These are phyloP conservation scores for Colletotrichum sp. DNA, from an alignment of 2,329 filamentous ascomycete species.

Conservation along the genomic window DNA sequence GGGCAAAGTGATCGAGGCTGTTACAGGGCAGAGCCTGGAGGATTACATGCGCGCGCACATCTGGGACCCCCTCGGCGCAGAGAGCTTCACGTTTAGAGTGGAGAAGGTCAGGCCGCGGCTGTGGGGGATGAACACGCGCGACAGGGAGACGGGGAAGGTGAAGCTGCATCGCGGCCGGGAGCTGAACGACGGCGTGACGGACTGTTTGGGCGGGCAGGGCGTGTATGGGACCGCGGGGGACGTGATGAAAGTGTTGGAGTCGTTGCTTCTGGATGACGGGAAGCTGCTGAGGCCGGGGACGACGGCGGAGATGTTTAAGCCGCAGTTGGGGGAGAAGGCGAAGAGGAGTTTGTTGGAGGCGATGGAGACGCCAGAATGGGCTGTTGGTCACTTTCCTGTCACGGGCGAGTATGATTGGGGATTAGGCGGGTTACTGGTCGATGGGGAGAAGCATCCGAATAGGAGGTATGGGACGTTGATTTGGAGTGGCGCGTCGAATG, in stretches of 20 bases:
- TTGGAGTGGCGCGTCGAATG: slow-evolving; percentile 52
- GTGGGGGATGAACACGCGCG: slow-evolving; percentile 22
- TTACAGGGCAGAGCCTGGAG: slow-evolving; percentile 46
- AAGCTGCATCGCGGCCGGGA: not conserved
- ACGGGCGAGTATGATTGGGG: slow-evolving; percentile 44
- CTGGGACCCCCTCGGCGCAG: slow-evolving; percentile 28
- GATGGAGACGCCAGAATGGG: slow-evolving; percentile 29
- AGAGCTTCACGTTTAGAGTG: slow-evolving; percentile 15
- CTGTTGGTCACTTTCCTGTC: slow-evolving; percentile 31
- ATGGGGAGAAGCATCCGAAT: slow-evolving; percentile 38
- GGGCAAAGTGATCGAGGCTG: slow-evolving; percentile 53
- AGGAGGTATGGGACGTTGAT: slow-evolving; percentile 42
- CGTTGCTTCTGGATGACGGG: slow-evolving; percentile 53
- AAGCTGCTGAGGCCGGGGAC: slow-evolving; percentile 47
- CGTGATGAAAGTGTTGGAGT: slow-evolving; percentile 49
- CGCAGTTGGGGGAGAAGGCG: slow-evolving; percentile 41
- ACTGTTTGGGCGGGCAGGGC: slow-evolving; percentile 39
- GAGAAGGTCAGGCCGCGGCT: not conserved
- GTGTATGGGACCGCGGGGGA: slow-evolving; percentile 38
- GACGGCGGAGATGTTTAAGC: slow-evolving; percentile 49
- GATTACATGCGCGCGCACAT: slow-evolving; percentile 49
- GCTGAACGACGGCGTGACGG: slow-evolving; percentile 20
- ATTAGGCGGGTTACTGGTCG: slow-evolving; percentile 45
- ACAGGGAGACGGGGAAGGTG: slow-evolving; percentile 13
- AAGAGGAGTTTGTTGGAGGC: slow-evolving; percentile 26